Evolutionary conservation across 2,329 filamentous ascomycete species (phyloP).

Genomic region (Fusarium sp.): DNA sequence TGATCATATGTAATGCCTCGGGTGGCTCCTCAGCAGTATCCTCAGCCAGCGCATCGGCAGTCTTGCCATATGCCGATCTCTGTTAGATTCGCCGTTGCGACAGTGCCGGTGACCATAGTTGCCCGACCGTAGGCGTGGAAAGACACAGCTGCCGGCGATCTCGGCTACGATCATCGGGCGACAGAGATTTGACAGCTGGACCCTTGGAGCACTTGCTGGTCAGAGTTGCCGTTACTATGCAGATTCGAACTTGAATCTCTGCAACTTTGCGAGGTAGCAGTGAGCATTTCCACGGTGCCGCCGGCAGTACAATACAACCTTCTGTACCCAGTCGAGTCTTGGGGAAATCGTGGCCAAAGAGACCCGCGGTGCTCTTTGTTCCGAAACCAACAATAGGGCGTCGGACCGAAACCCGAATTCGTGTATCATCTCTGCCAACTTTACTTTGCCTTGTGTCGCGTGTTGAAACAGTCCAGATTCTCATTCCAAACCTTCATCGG

Average conservation of each 20-base stretch:
- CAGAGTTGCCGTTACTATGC: not conserved
- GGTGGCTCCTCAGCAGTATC: not conserved
- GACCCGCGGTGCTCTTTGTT: not conserved
- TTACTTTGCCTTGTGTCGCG: slow-evolving; percentile 14
- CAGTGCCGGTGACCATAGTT: not conserved
- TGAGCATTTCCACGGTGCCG: not conserved
- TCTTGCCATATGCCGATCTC: not conserved
- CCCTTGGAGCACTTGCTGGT: not conserved
- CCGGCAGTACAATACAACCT: not conserved
- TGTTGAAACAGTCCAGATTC: slow-evolving; percentile 4
- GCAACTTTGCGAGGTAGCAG: not conserved
- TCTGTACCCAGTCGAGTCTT: not conserved
- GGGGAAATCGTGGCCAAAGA: not conserved
- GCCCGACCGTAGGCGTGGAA: slow-evolving; percentile 15
- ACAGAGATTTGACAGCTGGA: slow-evolving; percentile 1
- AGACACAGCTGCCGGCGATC: slow-evolving; percentile 29
- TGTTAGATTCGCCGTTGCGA: not conserved
- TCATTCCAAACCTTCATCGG: slow-evolving; percentile 16
- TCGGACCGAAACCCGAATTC: not conserved
- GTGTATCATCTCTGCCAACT: slow-evolving; percentile 15
- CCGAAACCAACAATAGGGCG: slow-evolving; percentile 3
- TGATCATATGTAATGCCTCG: not conserved
- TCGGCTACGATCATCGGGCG: slow-evolving; percentile 29
- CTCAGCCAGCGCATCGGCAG: not conserved
- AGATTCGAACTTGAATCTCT: not conserved